A percentile compares a stretch with the other conserved stretches of the same genome.
phyloP scores from a whole-genome alignment of 139 green algal species.

The Chlorella sp. region DNA sequence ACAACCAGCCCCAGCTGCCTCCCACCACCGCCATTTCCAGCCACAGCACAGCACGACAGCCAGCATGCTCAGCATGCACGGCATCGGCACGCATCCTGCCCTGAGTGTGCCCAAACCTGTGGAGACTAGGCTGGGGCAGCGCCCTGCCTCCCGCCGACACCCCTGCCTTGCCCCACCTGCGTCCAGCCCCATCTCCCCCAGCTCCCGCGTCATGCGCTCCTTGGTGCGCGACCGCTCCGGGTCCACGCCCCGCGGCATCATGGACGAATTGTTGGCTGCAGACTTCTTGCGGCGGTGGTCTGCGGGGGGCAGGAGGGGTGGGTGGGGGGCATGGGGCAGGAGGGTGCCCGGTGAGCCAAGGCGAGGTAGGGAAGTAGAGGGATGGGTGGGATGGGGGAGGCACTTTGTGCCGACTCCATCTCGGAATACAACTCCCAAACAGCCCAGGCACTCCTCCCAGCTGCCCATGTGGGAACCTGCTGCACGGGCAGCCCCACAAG shows the following conservation, averaged over 20 bases:
- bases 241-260: conserved; percentile 78
- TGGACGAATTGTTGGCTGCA: conserved; percentile 70
- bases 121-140: too few relatives aligned
- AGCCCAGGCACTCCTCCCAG: not conserved
- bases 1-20: not conserved
- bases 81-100: too few relatives aligned
- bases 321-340: too few relatives aligned
- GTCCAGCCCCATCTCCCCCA: conserved; percentile 91
- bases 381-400: not conserved
- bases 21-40: not conserved
- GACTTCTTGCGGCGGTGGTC: conserved; percentile 83
- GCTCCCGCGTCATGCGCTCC: conserved; percentile 53
- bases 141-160: too few relatives aligned
- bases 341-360: not conserved
- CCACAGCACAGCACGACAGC: too few relatives aligned
- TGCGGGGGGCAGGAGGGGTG: not conserved
- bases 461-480: too few relatives aligned
- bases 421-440: not conserved
- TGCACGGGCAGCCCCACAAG: too few relatives aligned
- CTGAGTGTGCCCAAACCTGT: too few relatives aligned
- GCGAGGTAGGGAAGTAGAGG: not conserved
- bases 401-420: not conserved
- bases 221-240: conserved; percentile 59
- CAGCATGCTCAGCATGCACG: too few relatives aligned
- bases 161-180: too few relatives aligned